Evolutionary conservation across 331 rosid species (phyloP).

Genomic region (Quercus tomentella): DNA sequence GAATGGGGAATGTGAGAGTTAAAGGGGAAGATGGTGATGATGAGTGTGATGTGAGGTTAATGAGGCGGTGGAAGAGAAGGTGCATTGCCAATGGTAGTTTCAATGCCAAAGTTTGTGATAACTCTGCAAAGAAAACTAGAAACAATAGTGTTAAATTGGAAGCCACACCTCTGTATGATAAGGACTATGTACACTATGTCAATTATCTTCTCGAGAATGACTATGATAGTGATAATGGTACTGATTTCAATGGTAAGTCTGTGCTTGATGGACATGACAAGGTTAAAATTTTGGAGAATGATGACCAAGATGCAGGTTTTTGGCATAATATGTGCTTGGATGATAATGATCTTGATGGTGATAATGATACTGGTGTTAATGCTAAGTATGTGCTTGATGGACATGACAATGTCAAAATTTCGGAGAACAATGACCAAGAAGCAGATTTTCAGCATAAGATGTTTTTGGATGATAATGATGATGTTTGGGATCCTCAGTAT

Average conservation of each 20-base stretch:
- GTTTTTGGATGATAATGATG: slow-evolving; percentile 21
- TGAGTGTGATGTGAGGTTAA: slow-evolving; percentile 2
- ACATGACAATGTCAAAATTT: not conserved
- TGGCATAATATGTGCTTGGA: not conserved
- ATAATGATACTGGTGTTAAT: not conserved
- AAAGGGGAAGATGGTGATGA: not conserved
- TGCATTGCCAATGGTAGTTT: not conserved
- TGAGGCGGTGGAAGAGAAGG: slow-evolving; percentile 19
- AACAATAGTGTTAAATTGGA: not conserved
- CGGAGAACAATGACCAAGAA: not conserved
- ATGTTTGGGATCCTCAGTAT: slow-evolving; percentile 31
- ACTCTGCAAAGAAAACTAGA: not conserved
- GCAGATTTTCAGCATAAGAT: slow-evolving; percentile 21
- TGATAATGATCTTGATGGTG: not conserved
- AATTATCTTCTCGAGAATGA: not conserved
- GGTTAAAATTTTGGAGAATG: not conserved
- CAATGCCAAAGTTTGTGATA: not conserved
- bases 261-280: not conserved
- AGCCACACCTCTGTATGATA: not conserved
- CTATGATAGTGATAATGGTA: not conserved
- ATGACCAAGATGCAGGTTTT: not conserved
- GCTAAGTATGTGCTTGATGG: not conserved
- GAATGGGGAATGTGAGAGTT: not conserved
- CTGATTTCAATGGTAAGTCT: not conserved
- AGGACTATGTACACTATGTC: not conserved